Conservation (phyloP, 2,329 filamentous ascomycete genomes). For the Trichoderma sp. region DNA sequence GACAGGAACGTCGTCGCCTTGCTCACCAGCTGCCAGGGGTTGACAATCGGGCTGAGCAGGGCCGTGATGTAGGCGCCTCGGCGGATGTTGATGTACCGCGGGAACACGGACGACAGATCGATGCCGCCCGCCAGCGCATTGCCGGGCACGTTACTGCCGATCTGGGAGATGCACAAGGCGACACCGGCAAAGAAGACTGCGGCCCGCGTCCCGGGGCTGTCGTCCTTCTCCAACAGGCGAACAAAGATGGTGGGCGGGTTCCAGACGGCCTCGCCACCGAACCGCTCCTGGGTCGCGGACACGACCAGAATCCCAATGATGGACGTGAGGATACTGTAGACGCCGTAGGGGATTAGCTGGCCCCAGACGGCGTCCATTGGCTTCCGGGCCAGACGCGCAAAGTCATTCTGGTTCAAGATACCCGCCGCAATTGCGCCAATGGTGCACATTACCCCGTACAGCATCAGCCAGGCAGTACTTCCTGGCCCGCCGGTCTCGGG, state of each 20-base stretch:
- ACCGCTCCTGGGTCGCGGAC: conserved; percentile 43
- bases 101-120: conserved; percentile 45
- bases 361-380: conserved; percentile 42
- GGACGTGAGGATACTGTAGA: conserved; percentile 43
- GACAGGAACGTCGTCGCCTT: conserved; percentile 43
- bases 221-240: conserved; percentile 38
- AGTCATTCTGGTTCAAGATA: conserved; percentile 46
- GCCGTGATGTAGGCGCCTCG: conserved; percentile 44
- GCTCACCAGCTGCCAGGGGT: conserved; percentile 45
- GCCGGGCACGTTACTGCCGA: conserved; percentile 44
- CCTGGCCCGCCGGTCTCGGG: conserved; percentile 37
- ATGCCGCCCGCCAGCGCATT: conserved; percentile 46
- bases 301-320: conserved; percentile 48
- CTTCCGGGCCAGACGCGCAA: conserved; percentile 41
- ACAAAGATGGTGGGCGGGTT: conserved; percentile 44
- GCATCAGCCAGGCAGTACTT: conserved; percentile 43
- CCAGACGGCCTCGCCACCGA: conserved; percentile 44
- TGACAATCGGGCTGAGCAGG: conserved; percentile 42
- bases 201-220: conserved; percentile 41
- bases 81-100: conserved; percentile 44
- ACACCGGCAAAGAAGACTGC: conserved; percentile 45
- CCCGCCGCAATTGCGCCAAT: conserved; percentile 45
- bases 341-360: conserved; percentile 41
- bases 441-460: conserved; percentile 43
- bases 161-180: conserved; percentile 42